Conservation (phyloP, 1,139 yeast species). For the Kurtzmaniella natalensis region DNA sequence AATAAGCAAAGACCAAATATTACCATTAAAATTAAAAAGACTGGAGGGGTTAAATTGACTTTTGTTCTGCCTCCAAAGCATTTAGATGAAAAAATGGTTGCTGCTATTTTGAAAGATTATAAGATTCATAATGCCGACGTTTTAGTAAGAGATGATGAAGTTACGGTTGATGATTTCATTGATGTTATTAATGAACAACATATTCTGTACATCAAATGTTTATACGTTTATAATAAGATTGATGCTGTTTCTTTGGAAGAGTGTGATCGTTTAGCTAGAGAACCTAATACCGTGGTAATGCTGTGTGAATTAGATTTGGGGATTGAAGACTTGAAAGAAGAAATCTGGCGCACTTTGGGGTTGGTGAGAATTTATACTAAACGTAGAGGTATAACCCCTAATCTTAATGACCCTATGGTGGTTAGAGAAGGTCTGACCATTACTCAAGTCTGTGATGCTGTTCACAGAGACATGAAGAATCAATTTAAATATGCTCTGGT, state of each 20-base stretch:
- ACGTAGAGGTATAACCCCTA: constrained; percentile 65
- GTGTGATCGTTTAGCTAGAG: constrained; percentile 85
- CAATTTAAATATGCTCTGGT: constrained; percentile 92
- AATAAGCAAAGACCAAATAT: constrained; percentile 82
- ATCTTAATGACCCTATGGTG: constrained; percentile 86
- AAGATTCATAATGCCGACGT: constrained; percentile 93
- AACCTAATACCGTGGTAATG: constrained; percentile 89
- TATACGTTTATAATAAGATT: constrained; percentile 90
- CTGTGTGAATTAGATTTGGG: constrained; percentile 88
- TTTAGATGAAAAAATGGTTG: constrained; percentile 76
- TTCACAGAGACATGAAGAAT: constrained; percentile 88
- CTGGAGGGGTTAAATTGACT: constrained; percentile 89
- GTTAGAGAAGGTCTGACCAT: constrained; percentile 76
- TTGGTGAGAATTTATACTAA: constrained; percentile 83
- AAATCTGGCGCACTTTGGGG: constrained; percentile 86
- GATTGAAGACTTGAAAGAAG: constrained; percentile 80
- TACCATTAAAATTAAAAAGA: constrained; percentile 69
- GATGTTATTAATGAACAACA: constrained; percentile 87
- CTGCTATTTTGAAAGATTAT: constrained; percentile 77
- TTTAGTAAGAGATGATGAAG: constrained; percentile 80
- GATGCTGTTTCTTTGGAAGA: constrained; percentile 96
- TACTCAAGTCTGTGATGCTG: constrained; percentile 85
- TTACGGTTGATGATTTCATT: constrained; percentile 89
- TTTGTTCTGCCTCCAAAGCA: constrained; percentile 78
- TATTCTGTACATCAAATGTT: constrained; percentile 83